A percentile compares a stretch with the other conserved stretches of the same genome.
Evolutionary conservation across 225 moss, liverwort and hornwort genomes (phyloP).

Genomic region (Marchantia polymorpha): DNA sequence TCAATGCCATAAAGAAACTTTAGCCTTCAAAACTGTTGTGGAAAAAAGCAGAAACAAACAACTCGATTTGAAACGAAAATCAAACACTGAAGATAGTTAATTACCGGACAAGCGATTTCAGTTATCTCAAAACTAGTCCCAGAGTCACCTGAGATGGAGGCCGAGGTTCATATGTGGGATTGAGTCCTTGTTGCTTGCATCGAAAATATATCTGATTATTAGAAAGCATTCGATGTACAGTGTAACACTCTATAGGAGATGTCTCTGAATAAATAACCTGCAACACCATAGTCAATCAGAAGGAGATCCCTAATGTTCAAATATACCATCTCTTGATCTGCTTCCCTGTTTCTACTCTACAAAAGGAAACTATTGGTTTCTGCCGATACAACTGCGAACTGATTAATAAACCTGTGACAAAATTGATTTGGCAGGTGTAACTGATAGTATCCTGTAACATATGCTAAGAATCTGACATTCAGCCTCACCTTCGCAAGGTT

Average conservation of each 20-base stretch:
- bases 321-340: background rate
- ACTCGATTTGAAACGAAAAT: background rate
- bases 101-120: background rate
- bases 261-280: slow-evolving; percentile 84
- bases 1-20: background rate
- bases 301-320: background rate
- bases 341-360: background rate
- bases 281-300: slow-evolving; percentile 19
- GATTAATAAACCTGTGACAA: too few relatives aligned
- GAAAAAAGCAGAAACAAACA: background rate
- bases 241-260: slow-evolving; percentile 71
- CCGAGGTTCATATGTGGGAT: slow-evolving; percentile 78
- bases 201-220: slow-evolving; percentile 79
- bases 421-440: background rate
- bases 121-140: background rate
- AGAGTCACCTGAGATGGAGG: slow-evolving; percentile 61
- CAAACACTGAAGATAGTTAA: background rate
- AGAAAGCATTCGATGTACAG: slow-evolving; percentile 84
- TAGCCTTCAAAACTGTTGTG: background rate
- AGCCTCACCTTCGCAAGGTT: slow-evolving; percentile 75
- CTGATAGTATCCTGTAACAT: background rate
- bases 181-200: slow-evolving; percentile 79
- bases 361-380: background rate
- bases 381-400: background rate
- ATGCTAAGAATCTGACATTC: background rate